phyloP scores from a whole-genome alignment of 805 yeast species.

The Yarrowia phangngaensis region DNA sequence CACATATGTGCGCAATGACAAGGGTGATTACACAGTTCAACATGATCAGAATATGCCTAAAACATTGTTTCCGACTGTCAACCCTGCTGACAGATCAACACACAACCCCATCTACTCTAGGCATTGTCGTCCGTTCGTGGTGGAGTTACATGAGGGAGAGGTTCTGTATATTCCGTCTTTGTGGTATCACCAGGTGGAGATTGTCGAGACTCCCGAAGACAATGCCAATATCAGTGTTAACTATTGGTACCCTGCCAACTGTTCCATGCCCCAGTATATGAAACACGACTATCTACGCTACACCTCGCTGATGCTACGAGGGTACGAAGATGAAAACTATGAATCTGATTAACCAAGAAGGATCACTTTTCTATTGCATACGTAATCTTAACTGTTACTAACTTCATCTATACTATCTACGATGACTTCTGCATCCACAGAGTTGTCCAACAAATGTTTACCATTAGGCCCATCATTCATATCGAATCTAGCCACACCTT shows the following conservation, averaged over 20 bases:
- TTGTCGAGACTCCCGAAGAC: constrained; percentile 27
- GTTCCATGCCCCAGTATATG: constrained; percentile 35
- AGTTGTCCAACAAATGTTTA: constrained; percentile 35
- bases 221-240: constrained; percentile 33
- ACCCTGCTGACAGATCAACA: constrained; percentile 34
- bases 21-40: constrained; percentile 29
- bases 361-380: background rate
- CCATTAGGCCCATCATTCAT: constrained; percentile 65
- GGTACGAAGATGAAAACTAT: constrained; percentile 32
- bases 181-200: constrained; percentile 44
- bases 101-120: constrained; percentile 23
- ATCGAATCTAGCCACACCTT: constrained; percentile 43
- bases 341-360: constrained; percentile 29
- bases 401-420: constrained; percentile 8
- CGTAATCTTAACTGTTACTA: too few relatives aligned
- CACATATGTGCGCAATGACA: constrained; percentile 32
- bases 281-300: constrained; percentile 37
- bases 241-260: constrained; percentile 38
- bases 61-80: constrained; percentile 39
- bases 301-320: constrained; percentile 30
- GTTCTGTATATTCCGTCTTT: constrained; percentile 42
- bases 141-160: constrained; percentile 40
- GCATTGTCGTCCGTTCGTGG: constrained; percentile 33
- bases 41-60: constrained; percentile 27
- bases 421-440: constrained; percentile 34